Evolutionary conservation across 2,329 filamentous ascomycete genomes (phyloP).

Genomic region (Xylariomycetidae sp.): DNA sequence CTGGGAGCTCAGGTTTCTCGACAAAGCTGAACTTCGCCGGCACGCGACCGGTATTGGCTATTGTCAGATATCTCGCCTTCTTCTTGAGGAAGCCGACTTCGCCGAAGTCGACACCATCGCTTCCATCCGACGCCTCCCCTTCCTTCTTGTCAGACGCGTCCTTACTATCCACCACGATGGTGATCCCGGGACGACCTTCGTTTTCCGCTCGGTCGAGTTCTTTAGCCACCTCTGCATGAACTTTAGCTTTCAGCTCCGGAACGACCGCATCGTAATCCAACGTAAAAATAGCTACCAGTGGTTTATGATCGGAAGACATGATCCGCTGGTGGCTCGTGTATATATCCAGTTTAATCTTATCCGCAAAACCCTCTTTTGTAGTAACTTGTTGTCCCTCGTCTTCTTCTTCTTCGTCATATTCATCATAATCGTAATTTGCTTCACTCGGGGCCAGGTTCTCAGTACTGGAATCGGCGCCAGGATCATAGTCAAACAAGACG

Average conservation of each 20-base stretch:
- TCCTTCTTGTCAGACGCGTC: slow-evolving; percentile 30
- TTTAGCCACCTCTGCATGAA: slow-evolving; percentile 82
- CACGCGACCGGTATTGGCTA: slow-evolving; percentile 89
- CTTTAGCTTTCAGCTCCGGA: slow-evolving; percentile 73
- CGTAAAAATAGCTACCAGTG: slow-evolving; percentile 75
- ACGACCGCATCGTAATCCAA: slow-evolving; percentile 84
- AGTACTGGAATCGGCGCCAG: slow-evolving; percentile 62
- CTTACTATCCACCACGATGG: slow-evolving; percentile 69
- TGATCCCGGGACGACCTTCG: slow-evolving; percentile 77
- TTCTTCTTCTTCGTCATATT: slow-evolving; percentile 46
- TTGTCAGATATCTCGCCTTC: slow-evolving; percentile 65
- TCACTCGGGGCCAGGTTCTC: slow-evolving; percentile 34
- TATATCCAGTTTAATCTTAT: slow-evolving; percentile 53
- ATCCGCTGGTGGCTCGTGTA: slow-evolving; percentile 89
- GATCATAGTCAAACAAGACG: slow-evolving; percentile 87
- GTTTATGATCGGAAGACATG: slow-evolving; percentile 93
- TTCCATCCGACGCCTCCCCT: slow-evolving; percentile 35
- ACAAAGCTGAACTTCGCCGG: slow-evolving; percentile 76
- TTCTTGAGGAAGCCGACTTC: slow-evolving; percentile 64
- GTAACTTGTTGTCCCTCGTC: slow-evolving; percentile 43
- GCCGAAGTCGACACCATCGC: slow-evolving; percentile 72
- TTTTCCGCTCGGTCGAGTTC: slow-evolving; percentile 91
- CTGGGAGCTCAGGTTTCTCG: slow-evolving; percentile 56
- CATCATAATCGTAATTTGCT: slow-evolving; percentile 55
- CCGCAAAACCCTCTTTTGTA: slow-evolving; percentile 54